These are phyloP conservation scores for Termitomyces sp. DNA, from an alignment of 768 basidiomycete genomes.

Conservation along the genomic window DNA sequence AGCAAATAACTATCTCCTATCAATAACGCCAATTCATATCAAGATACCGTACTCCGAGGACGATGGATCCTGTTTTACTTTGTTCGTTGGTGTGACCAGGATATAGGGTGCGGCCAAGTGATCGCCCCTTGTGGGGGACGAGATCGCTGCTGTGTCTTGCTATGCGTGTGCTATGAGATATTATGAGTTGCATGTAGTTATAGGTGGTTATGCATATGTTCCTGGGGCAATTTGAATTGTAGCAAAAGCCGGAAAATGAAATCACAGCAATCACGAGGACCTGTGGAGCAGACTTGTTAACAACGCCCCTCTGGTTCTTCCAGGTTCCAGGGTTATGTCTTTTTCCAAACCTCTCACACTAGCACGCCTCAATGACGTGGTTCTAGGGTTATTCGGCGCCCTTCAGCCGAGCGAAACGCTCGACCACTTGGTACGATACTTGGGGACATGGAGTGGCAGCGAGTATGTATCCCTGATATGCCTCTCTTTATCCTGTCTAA, in stretches of 20 bases:
- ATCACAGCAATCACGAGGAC: constrained; percentile 2
- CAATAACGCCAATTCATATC: not conserved
- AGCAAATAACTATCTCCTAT: not conserved
- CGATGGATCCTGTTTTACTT: not conserved
- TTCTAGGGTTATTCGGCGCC: constrained; percentile 57
- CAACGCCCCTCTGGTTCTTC: not conserved
- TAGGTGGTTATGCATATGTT: not conserved
- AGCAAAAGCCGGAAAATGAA: not conserved
- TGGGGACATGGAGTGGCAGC: constrained; percentile 83
- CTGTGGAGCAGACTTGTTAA: not conserved
- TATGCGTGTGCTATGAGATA: not conserved
- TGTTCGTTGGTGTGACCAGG: not conserved
- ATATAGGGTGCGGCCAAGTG: not conserved
- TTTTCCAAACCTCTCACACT: constrained; percentile 40
- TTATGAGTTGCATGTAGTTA: not conserved
- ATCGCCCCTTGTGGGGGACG: not conserved
- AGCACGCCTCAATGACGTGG: constrained; percentile 51
- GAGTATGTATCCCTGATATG: constrained; percentile 46
- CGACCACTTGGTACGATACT: constrained; percentile 68
- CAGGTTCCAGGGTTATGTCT: constrained; percentile 38
- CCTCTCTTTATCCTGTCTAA: constrained; percentile 1
- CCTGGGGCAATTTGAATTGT: not conserved
- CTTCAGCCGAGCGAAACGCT: constrained; percentile 58
- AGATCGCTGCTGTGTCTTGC: not conserved
- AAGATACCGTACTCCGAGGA: no score